Evolutionary conservation across 495 filamentous ascomycete genomes (phyloP).

Genomic region (Annulohypoxylon stygium): DNA sequence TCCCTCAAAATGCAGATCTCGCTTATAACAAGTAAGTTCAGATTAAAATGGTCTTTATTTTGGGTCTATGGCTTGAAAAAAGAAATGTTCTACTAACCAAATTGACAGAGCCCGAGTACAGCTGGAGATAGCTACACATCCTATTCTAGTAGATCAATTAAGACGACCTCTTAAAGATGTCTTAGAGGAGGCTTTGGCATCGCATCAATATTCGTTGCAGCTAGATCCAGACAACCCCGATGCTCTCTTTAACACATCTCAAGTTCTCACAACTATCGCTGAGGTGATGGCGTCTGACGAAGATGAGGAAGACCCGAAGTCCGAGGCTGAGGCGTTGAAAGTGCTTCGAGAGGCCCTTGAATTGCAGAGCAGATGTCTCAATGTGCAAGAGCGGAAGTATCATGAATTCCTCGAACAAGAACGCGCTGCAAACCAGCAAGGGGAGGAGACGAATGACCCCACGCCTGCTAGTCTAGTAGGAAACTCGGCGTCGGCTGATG

Average conservation of each 20-base stretch:
- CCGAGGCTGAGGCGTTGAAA: slow-evolving; percentile 35
- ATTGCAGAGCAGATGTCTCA: slow-evolving; percentile 71
- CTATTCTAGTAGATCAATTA: slow-evolving; percentile 66
- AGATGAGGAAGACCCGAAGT: slow-evolving; percentile 56
- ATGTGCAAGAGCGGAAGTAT: slow-evolving; percentile 68
- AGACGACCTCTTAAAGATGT: slow-evolving; percentile 60
- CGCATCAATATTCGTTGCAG: slow-evolving; percentile 69
- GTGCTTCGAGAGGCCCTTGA: slow-evolving; percentile 73
- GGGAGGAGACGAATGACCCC: not conserved
- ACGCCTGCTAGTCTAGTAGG: not conserved
- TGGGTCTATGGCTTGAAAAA: too few relatives aligned
- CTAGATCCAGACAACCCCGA: slow-evolving; percentile 74
- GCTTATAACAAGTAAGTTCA: slow-evolving; percentile 73
- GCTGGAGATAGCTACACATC: slow-evolving; percentile 74
- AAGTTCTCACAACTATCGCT: slow-evolving; percentile 75
- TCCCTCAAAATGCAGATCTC: slow-evolving; percentile 73
- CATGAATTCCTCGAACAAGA: slow-evolving; percentile 62
- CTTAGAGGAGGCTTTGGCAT: slow-evolving; percentile 68
- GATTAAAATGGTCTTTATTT: too few relatives aligned
- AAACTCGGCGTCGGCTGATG: not conserved
- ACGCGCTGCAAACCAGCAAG: slow-evolving; percentile 22
- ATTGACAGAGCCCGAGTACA: slow-evolving; percentile 66
- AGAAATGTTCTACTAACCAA: slow-evolving; percentile 5
- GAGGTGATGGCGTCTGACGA: slow-evolving; percentile 65
- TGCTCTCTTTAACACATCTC: slow-evolving; percentile 74